These are phyloP conservation scores for Plenodomus lindquistii DNA, from an alignment of 2,329 filamentous ascomycete genomes.

Conservation along the genomic window DNA sequence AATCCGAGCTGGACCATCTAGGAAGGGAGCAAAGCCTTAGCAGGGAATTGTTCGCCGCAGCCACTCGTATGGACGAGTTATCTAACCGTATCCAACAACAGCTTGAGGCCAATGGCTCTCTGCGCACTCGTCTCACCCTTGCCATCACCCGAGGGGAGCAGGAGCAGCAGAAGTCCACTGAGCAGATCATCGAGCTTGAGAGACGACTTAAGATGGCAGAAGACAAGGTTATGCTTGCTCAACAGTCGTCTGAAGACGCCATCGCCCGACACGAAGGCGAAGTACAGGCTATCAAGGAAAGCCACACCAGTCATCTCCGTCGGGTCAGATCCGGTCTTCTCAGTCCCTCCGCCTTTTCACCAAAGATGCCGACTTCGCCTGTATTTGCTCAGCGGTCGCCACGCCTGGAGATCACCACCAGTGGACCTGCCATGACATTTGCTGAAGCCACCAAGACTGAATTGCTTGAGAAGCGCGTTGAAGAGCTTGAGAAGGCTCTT, in stretches of 20 bases:
- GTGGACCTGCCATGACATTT: conserved; percentile 61
- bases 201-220: conserved; percentile 78
- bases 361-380: conserved; percentile 65
- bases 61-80: conserved; percentile 77
- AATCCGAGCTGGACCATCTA: conserved; percentile 59
- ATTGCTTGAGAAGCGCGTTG: conserved; percentile 74
- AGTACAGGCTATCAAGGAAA: conserved; percentile 73
- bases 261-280: conserved; percentile 86
- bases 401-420: conserved; percentile 63
- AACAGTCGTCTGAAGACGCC: conserved; percentile 83
- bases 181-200: conserved; percentile 83
- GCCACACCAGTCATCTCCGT: conserved; percentile 74
- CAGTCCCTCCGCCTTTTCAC: conserved; percentile 56
- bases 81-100: conserved; percentile 79
- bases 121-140: conserved; percentile 75
- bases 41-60: conserved; percentile 71
- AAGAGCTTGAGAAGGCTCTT: conserved; percentile 82
- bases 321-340: conserved; percentile 64
- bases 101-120: conserved; percentile 72
- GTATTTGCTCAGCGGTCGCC: conserved; percentile 64
- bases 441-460: conserved; percentile 75
- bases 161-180: conserved; percentile 78
- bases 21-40: conserved; percentile 67
- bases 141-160: conserved; percentile 82
- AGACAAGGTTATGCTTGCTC: conserved; percentile 79